These are phyloP conservation scores for Metarhizium rileyi DNA, from an alignment of 2,329 filamentous ascomycete genomes.

Conservation along the genomic window DNA sequence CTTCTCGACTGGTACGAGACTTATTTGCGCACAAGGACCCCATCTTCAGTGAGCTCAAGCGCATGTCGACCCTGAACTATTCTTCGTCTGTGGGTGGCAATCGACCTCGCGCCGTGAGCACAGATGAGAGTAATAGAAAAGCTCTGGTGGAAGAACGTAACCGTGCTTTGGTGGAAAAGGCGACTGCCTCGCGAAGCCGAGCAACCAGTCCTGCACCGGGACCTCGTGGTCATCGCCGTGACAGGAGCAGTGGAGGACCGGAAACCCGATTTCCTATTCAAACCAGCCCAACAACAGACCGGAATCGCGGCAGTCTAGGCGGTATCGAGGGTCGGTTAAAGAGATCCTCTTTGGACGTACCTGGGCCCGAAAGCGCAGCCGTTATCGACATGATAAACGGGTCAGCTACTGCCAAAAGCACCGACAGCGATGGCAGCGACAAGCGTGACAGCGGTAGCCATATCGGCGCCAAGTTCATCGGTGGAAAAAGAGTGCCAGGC, in stretches of 20 bases:
- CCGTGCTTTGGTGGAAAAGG: constrained; percentile 65
- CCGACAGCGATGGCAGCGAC: constrained; percentile 26
- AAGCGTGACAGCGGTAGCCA: constrained; percentile 57
- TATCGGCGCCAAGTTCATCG: constrained; percentile 34
- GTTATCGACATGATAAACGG: constrained; percentile 35
- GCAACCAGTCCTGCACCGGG: constrained; percentile 64
- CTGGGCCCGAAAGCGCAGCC: constrained; percentile 41
- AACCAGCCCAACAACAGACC: constrained; percentile 50
- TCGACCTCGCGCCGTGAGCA: constrained; percentile 79
- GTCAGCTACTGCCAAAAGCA: constrained; percentile 15
- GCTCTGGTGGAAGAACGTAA: constrained; percentile 91
- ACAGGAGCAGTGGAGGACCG: constrained; percentile 64
- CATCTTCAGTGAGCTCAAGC: constrained; percentile 94
- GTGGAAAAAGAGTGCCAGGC: constrained; percentile 32
- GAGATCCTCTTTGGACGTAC: constrained; percentile 73
- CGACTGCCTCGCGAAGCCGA: constrained; percentile 55
- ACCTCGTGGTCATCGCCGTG: constrained; percentile 58
- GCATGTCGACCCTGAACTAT: constrained; percentile 63
- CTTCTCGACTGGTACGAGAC: constrained; percentile 81
- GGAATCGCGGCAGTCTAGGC: constrained; percentile 40
- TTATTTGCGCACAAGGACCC: constrained; percentile 88
- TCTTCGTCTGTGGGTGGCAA: constrained; percentile 46
- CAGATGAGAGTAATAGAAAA: constrained; percentile 89
- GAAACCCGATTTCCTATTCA: constrained; percentile 80
- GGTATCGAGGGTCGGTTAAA: constrained; percentile 35